These are phyloP conservation scores for Cucurbita pepo DNA, from an alignment of 306 rosid species.

Conservation along the genomic window DNA sequence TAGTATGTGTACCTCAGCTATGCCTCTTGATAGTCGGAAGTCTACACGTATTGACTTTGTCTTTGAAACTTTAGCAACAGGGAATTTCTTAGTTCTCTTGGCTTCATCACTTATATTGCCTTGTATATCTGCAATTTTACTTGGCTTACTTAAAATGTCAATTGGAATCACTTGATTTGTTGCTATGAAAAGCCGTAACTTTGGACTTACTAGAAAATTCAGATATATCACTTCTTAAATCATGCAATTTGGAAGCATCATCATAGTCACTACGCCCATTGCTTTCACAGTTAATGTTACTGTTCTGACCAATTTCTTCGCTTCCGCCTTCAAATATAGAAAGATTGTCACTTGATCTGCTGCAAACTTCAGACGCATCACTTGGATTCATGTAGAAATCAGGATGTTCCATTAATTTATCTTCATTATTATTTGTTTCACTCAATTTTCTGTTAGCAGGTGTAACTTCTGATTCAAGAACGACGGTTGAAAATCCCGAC, in stretches of 20 bases:
- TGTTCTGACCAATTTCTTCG: slow-evolving; percentile 25
- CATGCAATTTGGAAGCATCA: slow-evolving; percentile 47
- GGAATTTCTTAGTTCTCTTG: slow-evolving; percentile 60
- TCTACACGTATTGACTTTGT: slow-evolving; percentile 78
- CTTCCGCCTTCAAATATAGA: slow-evolving; percentile 19
- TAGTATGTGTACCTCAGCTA: slow-evolving; percentile 62
- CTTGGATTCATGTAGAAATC: slow-evolving; percentile 20
- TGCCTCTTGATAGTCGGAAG: slow-evolving; percentile 89
- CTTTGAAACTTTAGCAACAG: slow-evolving; percentile 60
- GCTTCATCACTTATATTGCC: slow-evolving; percentile 34
- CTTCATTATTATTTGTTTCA: slow-evolving; percentile 16
- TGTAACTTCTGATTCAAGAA: slow-evolving; percentile 18
- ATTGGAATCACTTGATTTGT: slow-evolving; percentile 27
- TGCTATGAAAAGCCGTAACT: slow-evolving; percentile 30
- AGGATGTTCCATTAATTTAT: slow-evolving; percentile 17
- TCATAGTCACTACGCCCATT: slow-evolving; percentile 40
- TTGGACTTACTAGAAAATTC: slow-evolving; percentile 29
- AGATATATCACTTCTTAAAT: slow-evolving; percentile 38
- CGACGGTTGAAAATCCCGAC: slow-evolving; percentile 8
- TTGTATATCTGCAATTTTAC: slow-evolving; percentile 25
- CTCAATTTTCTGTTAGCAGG: slow-evolving; percentile 12
- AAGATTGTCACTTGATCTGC: slow-evolving; percentile 23
- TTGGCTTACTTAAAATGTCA: slow-evolving; percentile 30
- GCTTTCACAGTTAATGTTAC: slow-evolving; percentile 24
- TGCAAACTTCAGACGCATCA: slow-evolving; percentile 31